Conservation (phyloP, 139 green algal genomes). For the Ettlia oleoabundans region DNA sequence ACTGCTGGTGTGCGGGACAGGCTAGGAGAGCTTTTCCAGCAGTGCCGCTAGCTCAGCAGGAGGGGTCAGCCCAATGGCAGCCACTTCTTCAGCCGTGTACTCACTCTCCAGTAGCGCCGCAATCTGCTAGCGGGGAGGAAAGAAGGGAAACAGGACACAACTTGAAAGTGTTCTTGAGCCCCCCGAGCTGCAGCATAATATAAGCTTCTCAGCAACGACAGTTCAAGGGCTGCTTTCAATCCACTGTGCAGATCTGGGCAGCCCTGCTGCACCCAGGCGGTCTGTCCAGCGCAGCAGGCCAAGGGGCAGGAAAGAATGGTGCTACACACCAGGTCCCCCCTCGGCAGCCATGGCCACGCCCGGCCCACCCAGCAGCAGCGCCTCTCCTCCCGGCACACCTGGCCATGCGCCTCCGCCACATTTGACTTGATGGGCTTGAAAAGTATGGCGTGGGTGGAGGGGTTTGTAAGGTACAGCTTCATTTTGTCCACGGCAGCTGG, state of each 20-base stretch:
- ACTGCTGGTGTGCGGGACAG: background rate
- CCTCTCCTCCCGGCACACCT: constrained; percentile 51
- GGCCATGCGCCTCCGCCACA: constrained; percentile 91
- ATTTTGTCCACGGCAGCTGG: constrained; percentile 73
- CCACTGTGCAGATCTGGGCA: no score
- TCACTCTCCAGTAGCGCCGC: constrained; percentile 73
- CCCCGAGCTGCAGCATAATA: no score
- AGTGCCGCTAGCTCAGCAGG: constrained; percentile 56
- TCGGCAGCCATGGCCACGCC: no score
- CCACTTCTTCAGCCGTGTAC: constrained; percentile 70
- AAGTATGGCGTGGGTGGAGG: constrained; percentile 81
- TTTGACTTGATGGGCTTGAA: constrained; percentile 94
- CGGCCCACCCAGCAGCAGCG: no score
- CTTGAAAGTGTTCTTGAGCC: no score
- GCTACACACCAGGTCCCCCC: no score
- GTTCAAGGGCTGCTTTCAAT: no score
- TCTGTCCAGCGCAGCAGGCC: no score
- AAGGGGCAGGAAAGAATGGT: background rate
- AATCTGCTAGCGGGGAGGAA: constrained; percentile 44
- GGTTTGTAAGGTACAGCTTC: constrained; percentile 85
- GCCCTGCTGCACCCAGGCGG: no score
- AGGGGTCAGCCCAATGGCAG: constrained; percentile 49
- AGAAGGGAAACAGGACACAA: background rate
- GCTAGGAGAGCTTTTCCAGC: constrained; percentile 57
- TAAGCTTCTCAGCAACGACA: no score